Evolutionary conservation across 2,329 filamentous ascomycete species (phyloP), one percentile per base, ranked within the genome.

Genomic region (Orbilia javanica): DNA sequence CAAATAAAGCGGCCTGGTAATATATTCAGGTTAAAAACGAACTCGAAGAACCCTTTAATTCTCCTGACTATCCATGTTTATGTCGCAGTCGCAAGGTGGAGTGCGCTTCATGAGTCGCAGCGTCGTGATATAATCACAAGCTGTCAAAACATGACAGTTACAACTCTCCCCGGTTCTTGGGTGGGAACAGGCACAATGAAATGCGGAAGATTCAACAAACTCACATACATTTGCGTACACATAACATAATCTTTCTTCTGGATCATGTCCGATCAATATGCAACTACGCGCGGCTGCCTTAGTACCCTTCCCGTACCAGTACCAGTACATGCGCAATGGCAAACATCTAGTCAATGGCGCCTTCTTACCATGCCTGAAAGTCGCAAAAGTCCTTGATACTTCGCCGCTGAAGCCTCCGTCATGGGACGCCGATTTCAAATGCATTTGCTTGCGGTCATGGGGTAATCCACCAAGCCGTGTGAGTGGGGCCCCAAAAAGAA

Each of bases 401-500:
- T 64, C 71, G 64, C 62, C 65, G 64, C 50, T 65, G 55, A 52
- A 50, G 10, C 13, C 69, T 55, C 66, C 66, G 73, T 77, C 73
- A 77, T 77, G 73, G 73, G 73, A 71, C 60, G 69, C 69, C 69
- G 69, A 71, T 77, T 48, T 29, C 44, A 42, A 39, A 22, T 65
- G 60, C 73, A 67, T 48, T 42, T 70, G 73, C 48, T 71, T 77
- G 65, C 60, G 70, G 70, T 77, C 73, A 77, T 77, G 73, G 60
- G 73, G 73, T 60, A 66, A 77, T 77, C 73, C 65, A 77, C 65
- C n/a, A 66, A 63, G 73, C 66, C 73, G 73, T 77, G 73, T 77
- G 73, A 70, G 72, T 71, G 73, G 66, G 55, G 67, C 53, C 67
- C 50, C n/a, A 27, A 63, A n/a, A 64, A 48, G 60, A 31, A 29